Evolutionary conservation across 371 early-diverging fungal species (phyloP).

Genomic region (Mucor racemosus): DNA sequence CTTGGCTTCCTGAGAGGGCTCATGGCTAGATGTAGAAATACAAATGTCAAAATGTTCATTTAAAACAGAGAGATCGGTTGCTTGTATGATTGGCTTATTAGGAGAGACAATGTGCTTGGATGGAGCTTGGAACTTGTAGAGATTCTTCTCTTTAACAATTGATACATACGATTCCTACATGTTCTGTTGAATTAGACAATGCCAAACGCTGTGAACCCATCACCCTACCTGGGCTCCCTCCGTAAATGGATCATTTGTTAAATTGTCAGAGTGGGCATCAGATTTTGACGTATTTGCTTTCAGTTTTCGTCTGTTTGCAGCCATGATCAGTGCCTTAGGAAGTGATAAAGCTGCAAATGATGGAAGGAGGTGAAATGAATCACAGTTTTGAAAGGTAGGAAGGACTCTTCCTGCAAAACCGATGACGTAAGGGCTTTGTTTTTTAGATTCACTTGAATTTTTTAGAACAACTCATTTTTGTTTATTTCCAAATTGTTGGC

Average conservation of each 20-base stretch:
- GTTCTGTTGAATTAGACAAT: background rate
- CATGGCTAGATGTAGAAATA: background rate
- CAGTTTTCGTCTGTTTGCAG: too few relatives aligned
- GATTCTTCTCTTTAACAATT: slow-evolving; percentile 25
- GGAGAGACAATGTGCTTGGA: slow-evolving; percentile 17
- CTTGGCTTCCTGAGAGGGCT: slow-evolving; percentile 15
- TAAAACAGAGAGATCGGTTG: slow-evolving; percentile 19
- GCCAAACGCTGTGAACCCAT: slow-evolving; percentile 4
- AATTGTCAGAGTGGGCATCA: too few relatives aligned
- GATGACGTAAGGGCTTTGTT: too few relatives aligned
- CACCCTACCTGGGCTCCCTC: background rate
- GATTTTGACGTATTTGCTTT: background rate
- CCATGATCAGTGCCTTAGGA: too few relatives aligned
- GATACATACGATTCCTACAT: too few relatives aligned
- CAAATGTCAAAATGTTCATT: slow-evolving; percentile 24
- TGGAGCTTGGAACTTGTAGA: slow-evolving; percentile 20
- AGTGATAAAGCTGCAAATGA: too few relatives aligned
- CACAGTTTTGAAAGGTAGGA: too few relatives aligned
- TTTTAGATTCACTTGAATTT: too few relatives aligned
- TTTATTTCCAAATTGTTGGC: too few relatives aligned
- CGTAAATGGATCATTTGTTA: slow-evolving; percentile 4
- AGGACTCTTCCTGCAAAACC: too few relatives aligned
- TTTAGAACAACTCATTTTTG: too few relatives aligned
- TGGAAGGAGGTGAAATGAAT: too few relatives aligned
- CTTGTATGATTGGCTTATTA: slow-evolving; percentile 25